Evolutionary conservation across 805 yeast genomes (phyloP), one percentile per base, ranked within the genome.

Genomic region (Zygosaccharomyces rouxii): DNA sequence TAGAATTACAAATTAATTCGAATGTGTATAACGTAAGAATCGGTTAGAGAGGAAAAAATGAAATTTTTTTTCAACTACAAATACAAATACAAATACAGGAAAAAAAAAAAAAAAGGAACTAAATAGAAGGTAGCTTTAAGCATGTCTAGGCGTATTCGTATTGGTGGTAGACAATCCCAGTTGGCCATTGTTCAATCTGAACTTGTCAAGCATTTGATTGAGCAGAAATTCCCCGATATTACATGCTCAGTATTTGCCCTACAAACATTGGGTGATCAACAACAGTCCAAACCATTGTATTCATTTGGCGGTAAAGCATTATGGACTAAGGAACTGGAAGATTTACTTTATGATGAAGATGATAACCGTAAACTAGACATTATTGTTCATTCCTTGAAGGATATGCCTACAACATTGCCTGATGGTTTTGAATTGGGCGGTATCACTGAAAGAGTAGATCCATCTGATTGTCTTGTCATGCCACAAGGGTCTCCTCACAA

Each of bases 241-340:
- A 66, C 75, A n/a, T 84, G 90, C 63, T 82, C 89, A 23, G 83
- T 94, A 19, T 69, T 86, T 10, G 90, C 96, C 3, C 75, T 88
- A 33, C 77, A 84, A 46, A 92, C 99, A 1, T 73, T 94, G 30
- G 99, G 98, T 22, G 99, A 94, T 71, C 85, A 87, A 62, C 83
- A 86, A 26, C 94, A 82, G 63, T 78, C 76, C 62, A 83, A 81
- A 63, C 97, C 99, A 6, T 73, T 94, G 43, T 94, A 92, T 67
- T 80, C 96, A 3, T 94, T 94, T 69, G 98, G 97, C 38, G 99
- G 99, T 22, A 94, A 94, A 66, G 81, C 97, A 0, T 68, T 94
- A 21, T 94, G 99, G 99, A 94, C 99, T 2, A 86, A 87, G 63
- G 99, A 94, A 68, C 74, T 94, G 49, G 99, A 94, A 69, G 83